Base-by-base conservation (phyloP, 768 basidiomycete genomes). In the Pleurotus tuber-regium region DNA sequence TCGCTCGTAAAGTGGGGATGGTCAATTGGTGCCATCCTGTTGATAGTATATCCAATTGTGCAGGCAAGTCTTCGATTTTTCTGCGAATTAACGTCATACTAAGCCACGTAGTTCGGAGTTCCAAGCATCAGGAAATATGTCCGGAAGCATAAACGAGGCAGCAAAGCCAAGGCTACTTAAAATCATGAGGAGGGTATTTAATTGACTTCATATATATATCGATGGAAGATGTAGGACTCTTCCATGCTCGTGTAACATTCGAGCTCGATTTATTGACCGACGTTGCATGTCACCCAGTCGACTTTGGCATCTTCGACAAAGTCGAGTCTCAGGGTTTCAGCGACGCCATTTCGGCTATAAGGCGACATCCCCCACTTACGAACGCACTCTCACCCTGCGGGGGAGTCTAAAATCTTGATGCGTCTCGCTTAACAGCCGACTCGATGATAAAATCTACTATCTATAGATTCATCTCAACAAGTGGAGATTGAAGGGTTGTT, bases 21-120 rank as follows among this genome's bases (percentile, higher is more conserved):
- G 86, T 63, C 68, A n/a, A 58, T 82, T 10, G 87, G 82, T 23
- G 77, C 69, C 18, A 61, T 62, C n/a, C 61, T 87, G 40, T 69
- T 92, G 54, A 70, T 86, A 14, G 61, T 87, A 47, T 92, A 92
- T 73, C 88, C 90, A 12, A 67, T 71, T 11, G 63, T 85, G 10
- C 76, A 80, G 77, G 89, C 89, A 59, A 63, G 82, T 65, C 29
- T 43, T 50, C 53, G 19, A 28, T 43, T 47, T 33, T 43, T 19
- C 42, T 21, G n/a, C 47, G 44, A 50, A 41, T 33, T 43, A 47
- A 46, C 43, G 11, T 52, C 35, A 59, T 53, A 31, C 47, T n/a
- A n/a, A n/a, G n/a, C 24, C 52, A 30, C 56, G 42, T 58, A 88
- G 87, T 89, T 89, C 67, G 87, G 86, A 18, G 59, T 85, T 38